Base-by-base conservation (phyloP, 805 yeast genomes). In the Starmera pachycereana region DNA sequence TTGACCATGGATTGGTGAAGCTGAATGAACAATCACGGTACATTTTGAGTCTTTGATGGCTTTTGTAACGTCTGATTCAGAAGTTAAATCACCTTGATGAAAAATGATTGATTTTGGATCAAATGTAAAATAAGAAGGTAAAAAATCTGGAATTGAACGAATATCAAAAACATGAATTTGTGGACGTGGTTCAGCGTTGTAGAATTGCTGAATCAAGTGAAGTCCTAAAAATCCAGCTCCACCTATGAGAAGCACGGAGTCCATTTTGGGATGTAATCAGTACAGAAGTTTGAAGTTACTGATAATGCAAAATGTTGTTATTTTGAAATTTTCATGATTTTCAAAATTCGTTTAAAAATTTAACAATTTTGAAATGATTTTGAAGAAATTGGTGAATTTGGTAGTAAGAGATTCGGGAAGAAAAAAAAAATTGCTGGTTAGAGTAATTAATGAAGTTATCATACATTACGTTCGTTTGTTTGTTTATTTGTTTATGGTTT, bases 181-280 rank as follows among this genome's bases (percentile, higher is more conserved):
- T 9, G 95, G 89, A 35, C 74, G 65, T 18, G 92, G 83, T 12
- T 71, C 54, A 31, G 71, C 63, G 36, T 71, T 69, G 64, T 75
- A 74, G 60, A 89, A 90, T 59, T 86, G 92, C 52, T 89, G 89
- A 34, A 92, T 77, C 47, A 92, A 66, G 50, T 92, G 98, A 36
- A 87, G 74, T 3, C 98, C 98, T 16, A 92, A 71, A 50, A 92
- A 92, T 0, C 98, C 98, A 5, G 96, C 67, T 9, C 98, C 98
- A 37, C 98, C 98, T n/a, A 92, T 76, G 16, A 92, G 67, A 28
- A 92, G 74, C 2, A 92, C 95, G 6, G 59, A 55, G 16, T 53
- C 35, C 32, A 51, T 40, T 22, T 22, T 22, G 27, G 27, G 18
- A 4, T 16, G 18, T 16, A 16, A 16, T 16, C 18, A 16, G 18